Percentiles rank a stretch among this genome's conserved stretches.
phyloP scores from a whole-genome alignment of 179 eudicot species.

The Pouteria campechiana region DNA sequence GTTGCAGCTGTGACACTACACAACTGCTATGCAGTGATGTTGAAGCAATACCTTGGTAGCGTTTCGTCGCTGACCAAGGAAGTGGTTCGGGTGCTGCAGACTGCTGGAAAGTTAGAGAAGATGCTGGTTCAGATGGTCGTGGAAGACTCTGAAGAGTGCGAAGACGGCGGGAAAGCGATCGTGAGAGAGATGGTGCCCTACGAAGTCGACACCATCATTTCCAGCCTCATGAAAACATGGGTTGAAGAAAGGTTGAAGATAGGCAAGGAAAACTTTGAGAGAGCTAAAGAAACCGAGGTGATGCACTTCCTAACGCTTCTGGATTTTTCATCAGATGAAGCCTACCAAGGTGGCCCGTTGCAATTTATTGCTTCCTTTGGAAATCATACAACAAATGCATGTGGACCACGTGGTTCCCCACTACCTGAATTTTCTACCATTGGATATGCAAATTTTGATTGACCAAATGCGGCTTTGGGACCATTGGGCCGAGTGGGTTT shows the following conservation, averaged over 20 bases:
- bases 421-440: too few species aligned
- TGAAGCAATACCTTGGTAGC: constrained; percentile 51
- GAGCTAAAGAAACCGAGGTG: constrained; percentile 83
- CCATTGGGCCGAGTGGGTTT: too few species aligned
- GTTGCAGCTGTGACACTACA: constrained; percentile 77
- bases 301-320: too few species aligned
- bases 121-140: constrained; percentile 69
- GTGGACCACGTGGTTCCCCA: too few species aligned
- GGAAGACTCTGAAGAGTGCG: constrained; percentile 77
- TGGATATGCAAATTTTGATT: too few species aligned
- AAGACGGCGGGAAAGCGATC: constrained; percentile 79
- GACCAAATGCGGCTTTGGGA: too few species aligned
- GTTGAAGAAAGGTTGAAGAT: constrained; percentile 51
- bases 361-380: too few species aligned
- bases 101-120: constrained; percentile 86
- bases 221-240: constrained; percentile 52
- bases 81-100: constrained; percentile 43
- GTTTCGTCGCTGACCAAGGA: constrained; percentile 33
- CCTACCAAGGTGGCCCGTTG: too few species aligned
- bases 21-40: constrained; percentile 54
- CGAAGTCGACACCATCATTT: constrained; percentile 69
- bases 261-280: constrained; percentile 45
- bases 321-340: too few species aligned
- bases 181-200: constrained; percentile 82
- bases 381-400: background rate